These are phyloP conservation scores for Eucalyptus erythrocorys DNA, from an alignment of 345 rosid genomes.

Conservation along the genomic window DNA sequence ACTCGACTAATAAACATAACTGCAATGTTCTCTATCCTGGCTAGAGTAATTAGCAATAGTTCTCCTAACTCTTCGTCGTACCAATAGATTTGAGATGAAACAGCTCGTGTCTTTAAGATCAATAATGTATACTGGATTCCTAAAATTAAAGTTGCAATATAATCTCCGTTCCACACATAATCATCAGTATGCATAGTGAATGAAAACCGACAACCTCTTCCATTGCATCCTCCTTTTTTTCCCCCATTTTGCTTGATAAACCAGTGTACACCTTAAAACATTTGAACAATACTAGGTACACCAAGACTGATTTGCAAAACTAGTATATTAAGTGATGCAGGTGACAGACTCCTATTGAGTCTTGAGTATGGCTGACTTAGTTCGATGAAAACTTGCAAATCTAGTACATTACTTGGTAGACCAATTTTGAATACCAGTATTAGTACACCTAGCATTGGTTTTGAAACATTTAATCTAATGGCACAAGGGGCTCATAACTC, in stretches of 20 bases:
- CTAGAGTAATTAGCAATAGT: neutral
- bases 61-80: neutral
- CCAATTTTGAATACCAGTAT: neutral
- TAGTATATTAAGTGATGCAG: neutral
- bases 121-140: neutral
- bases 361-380: neutral
- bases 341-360: neutral
- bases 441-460: neutral
- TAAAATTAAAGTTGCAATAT: neutral
- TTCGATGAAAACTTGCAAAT: neutral
- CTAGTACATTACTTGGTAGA: neutral
- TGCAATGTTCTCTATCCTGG: neutral
- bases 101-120: neutral
- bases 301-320: neutral
- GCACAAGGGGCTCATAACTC: neutral
- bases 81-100: neutral
- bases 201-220: neutral
- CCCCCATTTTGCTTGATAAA: neutral
- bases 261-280: neutral
- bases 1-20: neutral
- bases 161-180: neutral
- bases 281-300: neutral
- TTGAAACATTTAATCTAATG: neutral
- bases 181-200: neutral
- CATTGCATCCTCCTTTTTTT: neutral